Conservation (phyloP, 169 alveolate species). For the Eimeria sp. region DNA sequence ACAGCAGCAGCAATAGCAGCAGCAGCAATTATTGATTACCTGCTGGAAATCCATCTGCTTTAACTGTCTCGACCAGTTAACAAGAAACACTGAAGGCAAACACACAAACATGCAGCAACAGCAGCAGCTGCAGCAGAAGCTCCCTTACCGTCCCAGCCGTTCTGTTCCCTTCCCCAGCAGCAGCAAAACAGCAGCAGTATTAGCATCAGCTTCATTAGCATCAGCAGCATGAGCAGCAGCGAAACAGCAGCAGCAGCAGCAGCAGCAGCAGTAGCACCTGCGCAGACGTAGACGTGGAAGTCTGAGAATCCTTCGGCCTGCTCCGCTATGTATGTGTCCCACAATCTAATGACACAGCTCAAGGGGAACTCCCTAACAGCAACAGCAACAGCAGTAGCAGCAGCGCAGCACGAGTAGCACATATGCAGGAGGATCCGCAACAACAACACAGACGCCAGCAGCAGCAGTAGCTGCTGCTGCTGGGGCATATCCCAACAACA, state of each 20-base stretch:
- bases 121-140: too few relatives aligned
- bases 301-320: slow-evolving; percentile 90
- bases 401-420: not conserved
- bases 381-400: not conserved
- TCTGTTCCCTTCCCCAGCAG: too few relatives aligned
- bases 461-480: not conserved
- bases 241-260: not conserved
- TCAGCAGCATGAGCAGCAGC: not conserved
- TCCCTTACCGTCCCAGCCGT: too few relatives aligned
- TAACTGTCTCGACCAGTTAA: too few relatives aligned
- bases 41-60: too few relatives aligned
- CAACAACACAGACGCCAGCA: not conserved
- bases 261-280: slow-evolving; percentile 81
- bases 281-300: slow-evolving; percentile 95
- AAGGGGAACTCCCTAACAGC: slow-evolving; percentile 85
- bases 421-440: not conserved
- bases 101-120: too few relatives aligned
- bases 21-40: too few relatives aligned
- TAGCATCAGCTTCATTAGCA: not conserved
- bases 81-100: too few relatives aligned
- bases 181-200: not conserved
- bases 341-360: slow-evolving; percentile 91
- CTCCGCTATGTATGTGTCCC: slow-evolving; percentile 96
- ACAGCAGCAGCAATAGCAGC: not conserved
- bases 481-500: not conserved